Percentiles rank a stretch among this genome's conserved stretches.
phyloP scores from a whole-genome alignment of 2,329 filamentous ascomycete genomes.

The Rachicladosporium sp. region DNA sequence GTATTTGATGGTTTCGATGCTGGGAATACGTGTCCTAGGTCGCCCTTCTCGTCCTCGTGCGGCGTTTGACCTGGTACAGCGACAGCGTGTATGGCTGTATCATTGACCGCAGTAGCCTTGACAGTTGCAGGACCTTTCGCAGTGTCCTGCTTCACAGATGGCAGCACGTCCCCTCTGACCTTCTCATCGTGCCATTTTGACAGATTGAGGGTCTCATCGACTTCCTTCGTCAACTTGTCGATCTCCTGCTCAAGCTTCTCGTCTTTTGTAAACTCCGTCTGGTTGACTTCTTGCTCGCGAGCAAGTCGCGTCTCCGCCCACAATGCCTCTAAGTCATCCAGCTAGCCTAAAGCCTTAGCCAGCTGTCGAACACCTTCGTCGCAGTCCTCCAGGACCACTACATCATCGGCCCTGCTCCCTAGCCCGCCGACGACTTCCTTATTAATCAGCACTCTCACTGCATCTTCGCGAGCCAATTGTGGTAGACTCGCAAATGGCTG shows the following conservation, averaged over 20 bases:
- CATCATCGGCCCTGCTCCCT: constrained; percentile 69
- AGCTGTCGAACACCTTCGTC: constrained; percentile 69
- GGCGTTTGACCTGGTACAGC: too few species aligned
- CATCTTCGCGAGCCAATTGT: constrained; percentile 44
- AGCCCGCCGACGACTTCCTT: constrained; percentile 69
- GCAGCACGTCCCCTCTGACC: constrained; percentile 8
- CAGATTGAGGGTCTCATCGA: constrained; percentile 43
- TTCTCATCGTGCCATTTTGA: constrained; percentile 34
- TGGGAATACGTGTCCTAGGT: too few species aligned
- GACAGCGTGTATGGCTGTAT: too few species aligned
- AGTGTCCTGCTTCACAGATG: neutral
- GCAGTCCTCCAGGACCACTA: constrained; percentile 69
- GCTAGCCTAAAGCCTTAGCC: constrained; percentile 72
- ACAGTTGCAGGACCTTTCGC: too few species aligned
- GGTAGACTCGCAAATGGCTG: constrained; percentile 83
- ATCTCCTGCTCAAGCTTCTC: constrained; percentile 47
- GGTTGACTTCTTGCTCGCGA: constrained; percentile 14
- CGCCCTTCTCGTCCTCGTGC: too few species aligned
- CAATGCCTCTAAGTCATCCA: constrained; percentile 64
- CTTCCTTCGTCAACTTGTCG: constrained; percentile 44
- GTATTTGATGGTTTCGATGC: too few species aligned
- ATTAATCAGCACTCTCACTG: constrained; percentile 78
- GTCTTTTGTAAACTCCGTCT: constrained; percentile 35
- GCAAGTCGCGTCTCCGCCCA: constrained; percentile 58
- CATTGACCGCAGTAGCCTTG: too few species aligned